Evolutionary conservation across 805 yeast genomes (phyloP).

Genomic region (Spathaspora sp.): DNA sequence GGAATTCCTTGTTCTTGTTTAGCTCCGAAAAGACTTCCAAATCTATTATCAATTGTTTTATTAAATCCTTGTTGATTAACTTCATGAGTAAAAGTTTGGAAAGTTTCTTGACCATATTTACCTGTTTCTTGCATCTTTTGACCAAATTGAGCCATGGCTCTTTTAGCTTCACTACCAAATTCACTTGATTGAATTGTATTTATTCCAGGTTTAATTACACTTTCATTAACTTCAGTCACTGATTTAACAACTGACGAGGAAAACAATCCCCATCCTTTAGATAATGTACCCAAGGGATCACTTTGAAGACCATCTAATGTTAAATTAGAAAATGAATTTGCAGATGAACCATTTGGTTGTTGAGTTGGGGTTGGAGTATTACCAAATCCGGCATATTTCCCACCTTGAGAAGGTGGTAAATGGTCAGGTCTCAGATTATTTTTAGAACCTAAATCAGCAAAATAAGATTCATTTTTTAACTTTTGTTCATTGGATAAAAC

Average conservation of each 20-base stretch:
- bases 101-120: conserved; percentile 66
- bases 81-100: conserved; percentile 51
- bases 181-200: conserved; percentile 77
- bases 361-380: conserved; percentile 57
- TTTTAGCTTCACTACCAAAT: conserved; percentile 71
- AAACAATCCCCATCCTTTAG: conserved; percentile 93
- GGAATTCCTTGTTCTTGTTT: conserved; percentile 38
- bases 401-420: conserved; percentile 92
- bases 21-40: conserved; percentile 56
- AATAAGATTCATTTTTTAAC: conserved; percentile 74
- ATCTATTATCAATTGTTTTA: conserved; percentile 44
- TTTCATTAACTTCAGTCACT: conserved; percentile 78
- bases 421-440: conserved; percentile 73
- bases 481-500: conserved; percentile 34
- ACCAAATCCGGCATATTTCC: conserved; percentile 89
- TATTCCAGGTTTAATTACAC: conserved; percentile 88
- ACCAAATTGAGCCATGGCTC: conserved; percentile 97
- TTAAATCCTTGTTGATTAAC: conserved; percentile 36
- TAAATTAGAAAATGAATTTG: conserved; percentile 48
- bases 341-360: conserved; percentile 16
- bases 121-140: conserved; percentile 91
- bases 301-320: conserved; percentile 65
- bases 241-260: conserved; percentile 82
- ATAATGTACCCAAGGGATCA: conserved; percentile 88
- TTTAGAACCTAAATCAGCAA: conserved; percentile 70